Evolutionary conservation across 768 basidiomycete genomes (phyloP), one percentile per base, ranked within the genome.

Genomic region (Trametes maxima): DNA sequence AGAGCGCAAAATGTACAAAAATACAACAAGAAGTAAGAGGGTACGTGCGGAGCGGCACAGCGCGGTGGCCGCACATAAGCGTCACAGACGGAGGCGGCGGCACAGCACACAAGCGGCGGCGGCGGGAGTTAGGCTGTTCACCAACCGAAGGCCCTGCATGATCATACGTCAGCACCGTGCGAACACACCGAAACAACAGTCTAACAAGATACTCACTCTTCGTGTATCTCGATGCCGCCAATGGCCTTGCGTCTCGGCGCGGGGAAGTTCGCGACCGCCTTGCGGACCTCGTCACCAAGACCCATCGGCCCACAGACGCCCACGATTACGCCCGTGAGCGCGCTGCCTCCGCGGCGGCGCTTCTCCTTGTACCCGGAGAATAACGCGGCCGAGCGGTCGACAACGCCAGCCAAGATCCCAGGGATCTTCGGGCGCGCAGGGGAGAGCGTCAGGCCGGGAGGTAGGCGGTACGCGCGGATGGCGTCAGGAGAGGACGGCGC

Each of bases 221-320:
- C 75, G 24, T 78, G 74, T 35, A 79, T 66, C 64, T 78, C 75
- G 59, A 79, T 69, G 40, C 78, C 78, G 49, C 78, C 78, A 13
- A 77, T 73, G 1, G 70, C 69, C 70, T 73, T 72, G 52, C 72
- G 64, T 59, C 72, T 62, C 35, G 68, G 66, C 10, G 68, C 57
- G 39, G 76, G 74, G 36, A 81, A 69, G 19, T 62, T 65, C 3
- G 73, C 70, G 46, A 81, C 77, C 1, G 72, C 74, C 37, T 70
- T 64, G 22, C 74, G 59, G 37, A 73, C 73, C 36, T 77, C 73
- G 17, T 81, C 77, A 2, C 72, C 75, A 48, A 81, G 72, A 7
- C 70, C 65, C 8, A 68, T 64, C 0, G 79, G 80, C 0, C 79
- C 79, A 64, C 80, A 80, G 50, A 77, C 75, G 12, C 77, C 78